phyloP scores from a whole-genome alignment of 2,329 filamentous ascomycete genomes.

The Fusarium mundagurra region DNA sequence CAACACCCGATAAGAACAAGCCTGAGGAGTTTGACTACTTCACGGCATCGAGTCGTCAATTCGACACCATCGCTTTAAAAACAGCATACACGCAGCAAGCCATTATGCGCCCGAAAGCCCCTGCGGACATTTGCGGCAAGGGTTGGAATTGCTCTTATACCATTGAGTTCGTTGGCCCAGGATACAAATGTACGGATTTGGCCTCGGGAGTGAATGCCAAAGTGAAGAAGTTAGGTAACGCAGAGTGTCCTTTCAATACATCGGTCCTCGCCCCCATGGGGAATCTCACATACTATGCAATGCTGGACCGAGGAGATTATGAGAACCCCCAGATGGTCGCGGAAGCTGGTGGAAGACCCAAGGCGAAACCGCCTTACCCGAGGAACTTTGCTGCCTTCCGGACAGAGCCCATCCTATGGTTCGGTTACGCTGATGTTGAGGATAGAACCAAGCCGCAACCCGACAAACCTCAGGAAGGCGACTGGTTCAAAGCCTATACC shows the following conservation, averaged over 20 bases:
- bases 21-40: conserved; percentile 39
- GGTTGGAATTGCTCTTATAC: conserved; percentile 42
- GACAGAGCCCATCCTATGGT: conserved; percentile 40
- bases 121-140: conserved; percentile 32
- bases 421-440: conserved; percentile 39
- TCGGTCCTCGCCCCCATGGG: conserved; percentile 29
- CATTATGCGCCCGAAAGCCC: conserved; percentile 25
- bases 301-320: conserved; percentile 33
- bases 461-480: not conserved
- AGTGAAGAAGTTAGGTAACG: conserved; percentile 27
- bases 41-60: conserved; percentile 31
- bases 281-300: conserved; percentile 36
- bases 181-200: conserved; percentile 33
- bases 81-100: conserved; percentile 33
- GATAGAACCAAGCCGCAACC: conserved; percentile 30
- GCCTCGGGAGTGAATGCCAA: conserved; percentile 21
- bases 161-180: conserved; percentile 36
- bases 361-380: conserved; percentile 28
- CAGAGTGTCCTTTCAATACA: conserved; percentile 36
- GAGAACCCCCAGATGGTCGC: conserved; percentile 22
- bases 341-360: conserved; percentile 19
- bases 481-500: conserved; percentile 39
- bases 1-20: not conserved
- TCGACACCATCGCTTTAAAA: conserved; percentile 26
- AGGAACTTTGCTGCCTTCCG: conserved; percentile 35